Conservation (phyloP, 257 asterid genomes). For the Capsicum chinense region DNA sequence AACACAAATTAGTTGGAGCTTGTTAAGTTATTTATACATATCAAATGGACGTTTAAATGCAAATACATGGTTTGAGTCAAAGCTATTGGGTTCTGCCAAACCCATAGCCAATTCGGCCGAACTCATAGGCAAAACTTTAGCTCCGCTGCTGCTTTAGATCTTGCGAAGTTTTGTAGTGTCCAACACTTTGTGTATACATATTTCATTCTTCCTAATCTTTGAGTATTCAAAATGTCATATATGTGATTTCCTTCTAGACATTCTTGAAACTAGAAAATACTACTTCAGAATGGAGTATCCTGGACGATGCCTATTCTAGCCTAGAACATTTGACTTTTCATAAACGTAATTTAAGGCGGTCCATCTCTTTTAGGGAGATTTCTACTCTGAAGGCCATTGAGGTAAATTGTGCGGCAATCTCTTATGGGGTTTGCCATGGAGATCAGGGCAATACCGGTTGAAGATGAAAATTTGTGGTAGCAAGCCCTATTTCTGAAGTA, state of each 20-base stretch:
- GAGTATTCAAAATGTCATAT: neutral
- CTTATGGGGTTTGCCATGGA: neutral
- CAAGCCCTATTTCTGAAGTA: neutral
- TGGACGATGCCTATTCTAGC: neutral
- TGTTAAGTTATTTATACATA: too few species aligned
- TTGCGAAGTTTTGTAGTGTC: neutral
- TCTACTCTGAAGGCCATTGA: neutral
- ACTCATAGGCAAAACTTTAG: neutral
- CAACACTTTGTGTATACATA: neutral
- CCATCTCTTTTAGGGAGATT: neutral
- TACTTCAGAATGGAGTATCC: neutral
- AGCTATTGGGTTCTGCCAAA: too few species aligned
- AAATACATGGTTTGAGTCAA: too few species aligned
- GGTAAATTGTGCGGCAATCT: neutral
- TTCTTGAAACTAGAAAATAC: conserved; percentile 3
- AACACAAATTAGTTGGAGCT: too few species aligned
- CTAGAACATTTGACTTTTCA: neutral
- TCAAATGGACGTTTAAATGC: too few species aligned
- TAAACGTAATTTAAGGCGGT: neutral
- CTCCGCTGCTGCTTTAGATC: neutral
- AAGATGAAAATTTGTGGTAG: neutral
- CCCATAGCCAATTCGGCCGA: too few species aligned
- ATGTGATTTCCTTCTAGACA: neutral
- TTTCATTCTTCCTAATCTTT: neutral
- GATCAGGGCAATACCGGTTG: neutral